Evolutionary conservation across 257 asterid genomes (phyloP).

Genomic region (Jaltomata sinuosa): DNA sequence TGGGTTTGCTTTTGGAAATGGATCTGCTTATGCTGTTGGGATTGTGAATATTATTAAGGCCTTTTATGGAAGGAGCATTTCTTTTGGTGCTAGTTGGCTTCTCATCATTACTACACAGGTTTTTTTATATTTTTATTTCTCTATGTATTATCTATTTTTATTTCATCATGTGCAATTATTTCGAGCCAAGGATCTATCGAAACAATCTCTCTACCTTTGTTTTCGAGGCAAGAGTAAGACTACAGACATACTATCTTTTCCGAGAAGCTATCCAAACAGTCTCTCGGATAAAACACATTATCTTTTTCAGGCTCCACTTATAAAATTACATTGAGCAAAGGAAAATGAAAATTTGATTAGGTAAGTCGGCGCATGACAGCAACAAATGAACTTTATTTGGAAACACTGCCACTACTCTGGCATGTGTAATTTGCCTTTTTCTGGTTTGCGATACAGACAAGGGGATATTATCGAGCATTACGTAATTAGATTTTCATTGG

Average conservation of each 20-base stretch:
- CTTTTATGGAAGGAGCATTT: conserved; percentile 45
- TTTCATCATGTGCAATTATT: background rate
- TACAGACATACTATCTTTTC: too few species aligned
- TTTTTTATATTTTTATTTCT: background rate
- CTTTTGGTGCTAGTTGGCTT: conserved; percentile 58
- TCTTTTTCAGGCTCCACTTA: too few species aligned
- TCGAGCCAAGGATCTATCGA: too few species aligned
- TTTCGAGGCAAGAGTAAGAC: too few species aligned
- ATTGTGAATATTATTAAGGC: conserved; percentile 62
- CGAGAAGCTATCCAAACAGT: too few species aligned
- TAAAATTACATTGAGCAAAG: too few species aligned
- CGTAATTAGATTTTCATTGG: background rate
- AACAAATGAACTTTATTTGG: background rate
- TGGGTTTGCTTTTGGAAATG: conserved; percentile 65
- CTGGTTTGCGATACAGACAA: background rate
- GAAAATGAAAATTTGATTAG: background rate
- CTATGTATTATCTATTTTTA: background rate
- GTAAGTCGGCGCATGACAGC: background rate
- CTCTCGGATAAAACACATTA: too few species aligned
- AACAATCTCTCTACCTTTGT: too few species aligned
- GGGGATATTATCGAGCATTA: background rate
- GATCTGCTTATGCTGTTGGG: conserved; percentile 72
- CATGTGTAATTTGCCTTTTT: background rate
- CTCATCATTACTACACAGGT: conserved; percentile 82
- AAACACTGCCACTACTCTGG: background rate